Percentiles rank a stretch among this genome's conserved stretches.
Conservation (phyloP, 306 rosid species). For the Prunus kanzakura region DNA sequence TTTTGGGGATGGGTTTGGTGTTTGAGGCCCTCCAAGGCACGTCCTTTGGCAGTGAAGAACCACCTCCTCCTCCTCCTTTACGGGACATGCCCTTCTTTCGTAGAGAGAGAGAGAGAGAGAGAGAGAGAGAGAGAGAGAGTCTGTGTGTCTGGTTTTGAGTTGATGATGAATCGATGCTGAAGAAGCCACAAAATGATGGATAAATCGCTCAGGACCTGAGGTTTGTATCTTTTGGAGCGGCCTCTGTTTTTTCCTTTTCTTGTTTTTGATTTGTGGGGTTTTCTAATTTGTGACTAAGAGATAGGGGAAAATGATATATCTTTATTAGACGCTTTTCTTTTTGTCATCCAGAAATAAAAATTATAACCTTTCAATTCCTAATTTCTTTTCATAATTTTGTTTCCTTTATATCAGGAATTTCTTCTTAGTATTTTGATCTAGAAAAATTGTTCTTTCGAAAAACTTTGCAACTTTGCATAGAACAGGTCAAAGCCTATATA, state of each 20-base stretch:
- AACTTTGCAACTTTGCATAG: background rate
- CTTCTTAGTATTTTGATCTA: background rate
- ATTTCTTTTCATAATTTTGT: too few relatives aligned
- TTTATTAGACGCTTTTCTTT: too few relatives aligned
- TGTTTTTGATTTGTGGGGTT: background rate
- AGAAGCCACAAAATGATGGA: conserved; percentile 6
- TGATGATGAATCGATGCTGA: background rate
- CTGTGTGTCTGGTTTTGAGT: background rate
- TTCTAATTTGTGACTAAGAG: background rate
- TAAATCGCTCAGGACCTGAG: background rate
- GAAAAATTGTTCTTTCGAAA: background rate
- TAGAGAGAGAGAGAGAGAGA: background rate
- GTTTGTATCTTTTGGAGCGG: background rate
- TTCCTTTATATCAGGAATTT: too few relatives aligned
- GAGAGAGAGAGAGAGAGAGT: background rate
- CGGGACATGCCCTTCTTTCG: conserved; percentile 46
- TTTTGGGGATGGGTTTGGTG: conserved; percentile 66
- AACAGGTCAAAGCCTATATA: background rate
- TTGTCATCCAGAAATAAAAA: too few relatives aligned
- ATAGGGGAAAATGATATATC: too few relatives aligned
- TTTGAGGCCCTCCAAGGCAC: conserved; percentile 82
- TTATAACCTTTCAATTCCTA: too few relatives aligned
- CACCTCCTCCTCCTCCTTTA: conserved; percentile 46
- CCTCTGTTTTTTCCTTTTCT: too few relatives aligned
- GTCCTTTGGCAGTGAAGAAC: conserved; percentile 55